Evolutionary conservation across 1,284 basidiomycete species (phyloP), one percentile per base, ranked within the genome.

Genomic region (Sanguinoderma infundibulare): DNA sequence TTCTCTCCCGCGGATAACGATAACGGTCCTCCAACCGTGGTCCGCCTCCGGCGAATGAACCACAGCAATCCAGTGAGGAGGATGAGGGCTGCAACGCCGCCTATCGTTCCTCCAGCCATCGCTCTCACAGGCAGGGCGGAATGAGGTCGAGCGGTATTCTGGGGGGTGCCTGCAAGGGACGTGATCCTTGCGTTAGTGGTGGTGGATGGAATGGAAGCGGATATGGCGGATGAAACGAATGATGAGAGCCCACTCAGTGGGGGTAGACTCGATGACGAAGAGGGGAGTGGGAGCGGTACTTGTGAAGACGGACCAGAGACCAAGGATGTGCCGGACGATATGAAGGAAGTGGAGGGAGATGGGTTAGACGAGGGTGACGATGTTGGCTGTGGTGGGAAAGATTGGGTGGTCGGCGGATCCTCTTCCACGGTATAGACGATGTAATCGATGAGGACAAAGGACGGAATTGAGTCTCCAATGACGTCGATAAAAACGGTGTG

Each of bases 391-490:
- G 50, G n/a, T n/a, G 50, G 50, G 17, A 20, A 36, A 22, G 50
- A 9, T 12, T 3, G 15, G n/a, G 34, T 15, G 4, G 49, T 51
- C 6, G 47, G 24, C 6, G 47, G 14, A 32, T 50, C 50, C 17
- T 20, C 38, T 10, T 42, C 56, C 20, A 17, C 30, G 32, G 68
- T 66, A 57, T 72, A 73, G 12, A 66, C 49, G 22, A 70, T 61
- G 40, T 71, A 69, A 60, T 74, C 72, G 34, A 74, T 63, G 1
- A 73, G 55, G 1, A 67, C 58, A 28, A 69, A 39, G 8, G 67
- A 65, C 15, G 32, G 24, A 12, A 40, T 28, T 9, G 39, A 26
- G 3, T 52, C 22, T 2, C 61, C 63, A 7, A 49, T 47, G 5
- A 58, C 57, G 17, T 49, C 26, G 10, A 71, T 69, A 51, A 64